Evolutionary conservation across 345 rosid genomes (phyloP).

Genomic region (Corchorus capsularis): DNA sequence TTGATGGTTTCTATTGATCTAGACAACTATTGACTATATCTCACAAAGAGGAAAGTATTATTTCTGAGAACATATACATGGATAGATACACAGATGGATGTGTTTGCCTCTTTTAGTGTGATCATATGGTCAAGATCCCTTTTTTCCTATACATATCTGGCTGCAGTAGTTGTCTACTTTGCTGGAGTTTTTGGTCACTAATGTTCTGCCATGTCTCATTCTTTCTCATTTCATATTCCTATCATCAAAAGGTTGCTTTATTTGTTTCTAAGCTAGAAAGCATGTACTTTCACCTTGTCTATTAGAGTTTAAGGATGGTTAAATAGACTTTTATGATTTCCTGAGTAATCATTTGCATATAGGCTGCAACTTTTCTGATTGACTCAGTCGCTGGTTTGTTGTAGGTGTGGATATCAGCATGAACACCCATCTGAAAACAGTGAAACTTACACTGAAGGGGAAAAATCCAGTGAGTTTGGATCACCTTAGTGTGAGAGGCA

Average conservation of each 20-base stretch:
- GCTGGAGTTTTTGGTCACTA: not conserved
- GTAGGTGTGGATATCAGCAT: conserved; percentile 96
- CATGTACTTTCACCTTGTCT: not conserved
- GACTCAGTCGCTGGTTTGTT: conserved; percentile 17
- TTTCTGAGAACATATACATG: not conserved
- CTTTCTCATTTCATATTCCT: not conserved
- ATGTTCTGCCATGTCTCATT: not conserved
- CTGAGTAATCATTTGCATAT: not conserved
- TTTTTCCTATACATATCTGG: not conserved
- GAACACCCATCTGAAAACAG: conserved; percentile 97
- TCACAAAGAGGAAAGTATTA: not conserved
- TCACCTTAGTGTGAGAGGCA: conserved; percentile 93
- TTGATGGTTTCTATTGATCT: not conserved
- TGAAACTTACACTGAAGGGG: conserved; percentile 89
- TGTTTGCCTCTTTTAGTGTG: not conserved
- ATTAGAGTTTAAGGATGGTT: not conserved
- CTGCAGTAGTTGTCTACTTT: not conserved
- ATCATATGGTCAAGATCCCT: not conserved
- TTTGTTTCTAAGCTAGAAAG: not conserved
- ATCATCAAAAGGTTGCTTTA: not conserved
- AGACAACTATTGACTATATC: not conserved
- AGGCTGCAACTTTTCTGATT: not conserved
- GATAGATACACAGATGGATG: not conserved
- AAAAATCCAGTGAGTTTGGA: conserved; percentile 85
- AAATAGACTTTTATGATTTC: not conserved